Percentiles rank a stretch among this genome's conserved stretches.
Evolutionary conservation across 2,329 filamentous ascomycete genomes (phyloP).

Genomic region (Pyrenophora tritici-repentis): DNA sequence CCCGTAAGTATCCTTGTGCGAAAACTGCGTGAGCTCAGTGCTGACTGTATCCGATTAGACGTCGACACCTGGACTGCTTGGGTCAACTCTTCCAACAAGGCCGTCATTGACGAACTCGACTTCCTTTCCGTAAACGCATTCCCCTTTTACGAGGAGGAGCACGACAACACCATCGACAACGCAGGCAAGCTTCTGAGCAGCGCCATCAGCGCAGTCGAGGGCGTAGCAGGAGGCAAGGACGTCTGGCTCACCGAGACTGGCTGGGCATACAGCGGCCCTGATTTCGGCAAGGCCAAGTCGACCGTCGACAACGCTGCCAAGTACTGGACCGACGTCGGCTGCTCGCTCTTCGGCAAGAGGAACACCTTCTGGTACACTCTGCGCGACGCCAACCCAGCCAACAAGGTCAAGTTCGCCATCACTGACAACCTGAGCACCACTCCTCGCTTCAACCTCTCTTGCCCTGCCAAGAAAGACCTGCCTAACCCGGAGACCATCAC

Average conservation of each 20-base stretch:
- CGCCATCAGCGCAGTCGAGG: slow-evolving; percentile 36
- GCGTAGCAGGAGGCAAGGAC: slow-evolving; percentile 38
- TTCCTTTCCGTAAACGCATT: slow-evolving; percentile 47
- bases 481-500: slow-evolving; percentile 17
- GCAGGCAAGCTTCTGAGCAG: slow-evolving; percentile 47
- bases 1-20: slow-evolving; percentile 13
- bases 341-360: slow-evolving; percentile 38
- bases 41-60: slow-evolving; percentile 7
- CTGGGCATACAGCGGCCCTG: slow-evolving; percentile 41
- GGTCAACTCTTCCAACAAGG: slow-evolving; percentile 44
- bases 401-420: slow-evolving; percentile 63
- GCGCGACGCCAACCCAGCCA: slow-evolving; percentile 57
- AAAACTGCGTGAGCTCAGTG: too few relatives aligned
- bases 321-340: slow-evolving; percentile 45
- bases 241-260: slow-evolving; percentile 50
- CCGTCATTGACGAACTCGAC: slow-evolving; percentile 44
- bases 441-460: slow-evolving; percentile 60
- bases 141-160: slow-evolving; percentile 46
- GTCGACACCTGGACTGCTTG: slow-evolving; percentile 47
- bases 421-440: slow-evolving; percentile 59
- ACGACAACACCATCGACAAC: slow-evolving; percentile 43
- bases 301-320: slow-evolving; percentile 36
- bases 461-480: slow-evolving; percentile 40
- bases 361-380: slow-evolving; percentile 47
- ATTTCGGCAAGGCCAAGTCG: slow-evolving; percentile 35